Evolutionary conservation across 2,329 filamentous ascomycete species (phyloP), one percentile per base, ranked within the genome.

Genomic region (Phialophora macrospora): DNA sequence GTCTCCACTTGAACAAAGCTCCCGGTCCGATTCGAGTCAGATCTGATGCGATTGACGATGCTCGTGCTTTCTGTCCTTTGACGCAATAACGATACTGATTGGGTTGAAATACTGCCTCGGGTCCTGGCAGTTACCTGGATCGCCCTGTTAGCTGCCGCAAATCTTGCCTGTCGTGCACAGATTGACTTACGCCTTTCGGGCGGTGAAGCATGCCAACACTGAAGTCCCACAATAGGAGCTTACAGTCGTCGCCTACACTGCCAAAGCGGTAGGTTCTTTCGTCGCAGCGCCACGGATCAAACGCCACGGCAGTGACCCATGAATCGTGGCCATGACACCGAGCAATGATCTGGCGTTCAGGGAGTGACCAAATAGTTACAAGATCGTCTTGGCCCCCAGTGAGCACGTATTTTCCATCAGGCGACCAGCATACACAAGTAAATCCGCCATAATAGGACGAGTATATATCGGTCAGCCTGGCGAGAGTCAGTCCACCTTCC

Each of bases 251-350:
- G 14, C 94, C 95, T 0, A 99, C 94, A 73, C 92, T 97, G 32
- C 95, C 95, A 73, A 99, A 97, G 1, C 95, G 87, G 78, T 99
- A 99, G 73, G 92, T 98, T 72, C 90, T 88, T 75, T 96, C 92
- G 74, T 99, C 95, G 74, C 95, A 99, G 69, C 93, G 87, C 95
- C 95, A 99, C 0, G 93, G 93, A 76, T 99, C 95, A 76, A 98
- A 99, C 3, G 92, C 92, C 46, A 99, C 92, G 17, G 89, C 88
- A 3, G 92, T 93, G 0, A 99, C 93, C 93, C 93, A 99, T 4
- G 93, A 97, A 70, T 96, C 90, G 78, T 99, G 95, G 2, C 95
- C 95, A 74, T 96, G 92, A 76, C 95, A 98, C 68, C 95, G 87
- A 20, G 94, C 95, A 57, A 99, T 89, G 57, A 99, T 88, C 60